Percentiles rank a stretch among this genome's conserved stretches.
Evolutionary conservation across 306 rosid genomes (phyloP).

Genomic region (Medicago truncatula): MtrunA17r5.0-ANR NC_053045.1:52341001-52341500

Average conservation of each 20-base stretch:
- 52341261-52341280: slow-evolving; percentile 32
- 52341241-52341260: not conserved
- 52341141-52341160: too few relatives aligned
- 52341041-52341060: too few relatives aligned
- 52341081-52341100: too few relatives aligned
- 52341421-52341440: slow-evolving; percentile 2
- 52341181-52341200: too few relatives aligned
- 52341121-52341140: too few relatives aligned
- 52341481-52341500: not conserved
- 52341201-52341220: too few relatives aligned
- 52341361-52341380: not conserved
- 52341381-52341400: slow-evolving; percentile 9
- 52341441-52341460: slow-evolving; percentile 25
- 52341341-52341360: not conserved
- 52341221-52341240: too few relatives aligned
- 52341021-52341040: too few relatives aligned
- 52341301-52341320: not conserved
- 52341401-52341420: slow-evolving; percentile 14
- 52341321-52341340: not conserved
- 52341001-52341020: too few relatives aligned
- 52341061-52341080: too few relatives aligned
- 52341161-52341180: too few relatives aligned
- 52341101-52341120: too few relatives aligned
- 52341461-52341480: slow-evolving; percentile 14
- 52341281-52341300: slow-evolving; percentile 37